These are phyloP conservation scores for Avena insularis DNA, from an alignment of 176 grass and related monocot genomes.

Conservation along the genomic window DNA sequence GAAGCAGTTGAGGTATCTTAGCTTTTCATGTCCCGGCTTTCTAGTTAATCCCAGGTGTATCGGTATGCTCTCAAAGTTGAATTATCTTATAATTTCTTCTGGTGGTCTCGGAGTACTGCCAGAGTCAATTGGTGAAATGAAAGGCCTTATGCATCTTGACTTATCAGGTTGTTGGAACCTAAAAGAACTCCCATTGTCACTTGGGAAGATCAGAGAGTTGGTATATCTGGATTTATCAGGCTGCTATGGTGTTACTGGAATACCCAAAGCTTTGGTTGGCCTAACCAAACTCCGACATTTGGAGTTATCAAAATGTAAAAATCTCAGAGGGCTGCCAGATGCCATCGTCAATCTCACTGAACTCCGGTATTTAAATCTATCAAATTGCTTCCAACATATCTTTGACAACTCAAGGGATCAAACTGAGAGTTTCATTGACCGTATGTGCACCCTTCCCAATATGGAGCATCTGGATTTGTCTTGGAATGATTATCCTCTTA, in stretches of 20 bases:
- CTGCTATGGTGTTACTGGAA: background rate
- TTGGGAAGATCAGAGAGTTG: background rate
- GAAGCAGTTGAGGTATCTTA: background rate
- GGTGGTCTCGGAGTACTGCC: background rate
- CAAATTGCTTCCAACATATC: background rate
- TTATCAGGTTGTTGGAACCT: background rate
- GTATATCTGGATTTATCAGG: background rate
- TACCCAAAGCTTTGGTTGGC: background rate
- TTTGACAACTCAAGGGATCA: background rate
- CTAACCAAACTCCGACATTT: background rate
- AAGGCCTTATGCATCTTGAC: background rate
- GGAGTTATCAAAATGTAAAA: background rate
- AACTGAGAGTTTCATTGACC: background rate
- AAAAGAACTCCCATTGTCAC: background rate
- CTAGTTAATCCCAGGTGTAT: no score
- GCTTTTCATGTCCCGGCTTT: rapidly evolving
- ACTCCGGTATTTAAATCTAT: background rate
- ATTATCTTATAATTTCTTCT: background rate
- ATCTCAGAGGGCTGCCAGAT: background rate
- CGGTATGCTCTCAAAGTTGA: no score
- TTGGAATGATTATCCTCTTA: background rate
- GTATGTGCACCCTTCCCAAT: background rate
- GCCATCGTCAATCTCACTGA: background rate
- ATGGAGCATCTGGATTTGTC: background rate
- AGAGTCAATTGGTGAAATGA: background rate